These are phyloP conservation scores for Shiraia bambusicola DNA, from an alignment of 2,329 filamentous ascomycete species.

Conservation along the genomic window DNA sequence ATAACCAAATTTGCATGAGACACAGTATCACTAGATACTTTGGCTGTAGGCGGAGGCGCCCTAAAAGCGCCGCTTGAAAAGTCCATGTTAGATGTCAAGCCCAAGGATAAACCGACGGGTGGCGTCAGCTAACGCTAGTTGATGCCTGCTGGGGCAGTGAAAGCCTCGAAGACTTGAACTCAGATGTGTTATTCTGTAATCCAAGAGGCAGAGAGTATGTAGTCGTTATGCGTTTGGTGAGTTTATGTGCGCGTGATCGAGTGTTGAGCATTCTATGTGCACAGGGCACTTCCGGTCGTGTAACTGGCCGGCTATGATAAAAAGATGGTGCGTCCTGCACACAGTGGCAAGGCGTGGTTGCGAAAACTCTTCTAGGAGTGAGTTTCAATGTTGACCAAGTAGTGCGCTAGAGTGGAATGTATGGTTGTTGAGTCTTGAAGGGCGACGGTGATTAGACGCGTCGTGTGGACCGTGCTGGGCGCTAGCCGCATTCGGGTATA, in stretches of 20 bases:
- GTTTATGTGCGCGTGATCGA: conserved; percentile 16
- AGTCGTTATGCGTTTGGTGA: conserved; percentile 13
- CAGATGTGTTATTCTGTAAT: not conserved
- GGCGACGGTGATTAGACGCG: not conserved
- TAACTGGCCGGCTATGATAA: conserved; percentile 15
- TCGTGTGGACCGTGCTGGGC: not conserved
- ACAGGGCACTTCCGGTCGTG: conserved; percentile 22
- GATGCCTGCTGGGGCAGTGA: conserved; percentile 21
- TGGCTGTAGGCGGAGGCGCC: conserved; percentile 9
- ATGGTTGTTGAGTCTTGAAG: not conserved
- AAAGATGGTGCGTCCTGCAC: conserved; percentile 6
- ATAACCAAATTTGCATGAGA: conserved; percentile 37
- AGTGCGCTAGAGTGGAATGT: not conserved
- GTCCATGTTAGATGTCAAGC: conserved; percentile 23
- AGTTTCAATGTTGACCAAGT: not conserved
- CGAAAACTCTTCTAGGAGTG: not conserved
- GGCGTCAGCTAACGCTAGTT: conserved; percentile 29
- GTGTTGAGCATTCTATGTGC: conserved; percentile 28
- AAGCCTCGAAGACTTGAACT: too few species aligned
- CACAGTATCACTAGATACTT: conserved; percentile 36
- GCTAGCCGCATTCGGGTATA: conserved; percentile 2
- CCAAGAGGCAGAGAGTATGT: conserved; percentile 6
- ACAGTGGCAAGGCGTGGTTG: conserved; percentile 7
- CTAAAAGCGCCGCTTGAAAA: conserved; percentile 35
- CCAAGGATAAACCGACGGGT: conserved; percentile 7